Conservation (phyloP, 2,329 filamentous ascomycete genomes). For the Cladosporium sp. region DNA sequence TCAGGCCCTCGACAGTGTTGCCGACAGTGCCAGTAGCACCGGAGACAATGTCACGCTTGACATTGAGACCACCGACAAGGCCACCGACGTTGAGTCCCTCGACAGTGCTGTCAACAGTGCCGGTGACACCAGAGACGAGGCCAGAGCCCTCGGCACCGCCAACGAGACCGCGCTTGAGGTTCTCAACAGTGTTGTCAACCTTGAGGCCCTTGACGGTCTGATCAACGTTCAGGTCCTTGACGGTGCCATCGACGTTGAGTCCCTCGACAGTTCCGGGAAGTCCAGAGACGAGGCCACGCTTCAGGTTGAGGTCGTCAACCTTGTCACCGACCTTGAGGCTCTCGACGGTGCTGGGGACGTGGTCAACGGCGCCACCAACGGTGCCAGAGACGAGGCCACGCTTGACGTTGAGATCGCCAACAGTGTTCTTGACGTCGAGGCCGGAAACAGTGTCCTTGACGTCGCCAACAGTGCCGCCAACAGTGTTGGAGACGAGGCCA, state of each 20-base stretch:
- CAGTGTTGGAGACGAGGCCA: not conserved
- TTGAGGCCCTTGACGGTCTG: not conserved
- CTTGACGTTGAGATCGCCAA: not conserved
- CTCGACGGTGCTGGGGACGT: not conserved
- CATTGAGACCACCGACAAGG: not conserved
- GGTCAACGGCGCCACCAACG: not conserved
- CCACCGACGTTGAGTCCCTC: not conserved
- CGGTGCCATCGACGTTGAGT: not conserved
- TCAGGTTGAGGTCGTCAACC: not conserved
- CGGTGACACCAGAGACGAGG: not conserved
- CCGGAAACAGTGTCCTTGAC: not conserved
- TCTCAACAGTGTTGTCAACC: not conserved
- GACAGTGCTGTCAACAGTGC: not conserved
- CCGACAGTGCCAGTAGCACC: not conserved
- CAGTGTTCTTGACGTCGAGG: not conserved
- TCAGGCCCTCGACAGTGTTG: not conserved
- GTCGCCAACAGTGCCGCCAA: not conserved
- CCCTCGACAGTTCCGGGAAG: not conserved
- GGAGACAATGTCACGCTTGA: not conserved
- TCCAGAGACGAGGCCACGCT: not conserved
- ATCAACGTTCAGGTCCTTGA: not conserved
- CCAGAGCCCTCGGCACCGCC: not conserved
- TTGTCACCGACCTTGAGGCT: not conserved
- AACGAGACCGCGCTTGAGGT: not conserved
- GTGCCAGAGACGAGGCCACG: not conserved